These are phyloP conservation scores for Schrenkiella parvula DNA, from an alignment of 345 rosid genomes.

Conservation along the genomic window DNA sequence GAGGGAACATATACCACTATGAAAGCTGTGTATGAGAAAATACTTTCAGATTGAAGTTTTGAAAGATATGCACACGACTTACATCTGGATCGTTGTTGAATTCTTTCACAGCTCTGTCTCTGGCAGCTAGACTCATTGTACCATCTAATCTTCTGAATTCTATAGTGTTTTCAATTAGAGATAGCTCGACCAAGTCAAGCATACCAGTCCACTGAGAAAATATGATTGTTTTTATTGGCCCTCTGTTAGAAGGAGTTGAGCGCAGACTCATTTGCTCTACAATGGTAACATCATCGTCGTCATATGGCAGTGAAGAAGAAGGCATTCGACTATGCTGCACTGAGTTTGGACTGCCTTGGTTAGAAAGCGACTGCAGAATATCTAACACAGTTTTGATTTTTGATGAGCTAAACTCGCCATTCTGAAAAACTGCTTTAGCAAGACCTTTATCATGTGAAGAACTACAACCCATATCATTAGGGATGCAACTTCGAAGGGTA, in stretches of 20 bases:
- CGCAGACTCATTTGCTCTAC: slow-evolving; percentile 37
- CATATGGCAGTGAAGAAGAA: slow-evolving; percentile 26
- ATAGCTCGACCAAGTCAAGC: slow-evolving; percentile 71
- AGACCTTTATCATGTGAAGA: slow-evolving; percentile 33
- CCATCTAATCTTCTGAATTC: slow-evolving; percentile 88
- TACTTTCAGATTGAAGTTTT: not conserved
- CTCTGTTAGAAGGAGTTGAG: slow-evolving; percentile 32
- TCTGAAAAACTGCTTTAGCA: slow-evolving; percentile 41
- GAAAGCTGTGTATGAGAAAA: not conserved
- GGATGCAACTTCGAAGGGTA: slow-evolving; percentile 52
- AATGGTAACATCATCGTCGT: slow-evolving; percentile 33
- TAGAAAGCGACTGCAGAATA: slow-evolving; percentile 51
- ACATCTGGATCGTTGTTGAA: slow-evolving; percentile 80
- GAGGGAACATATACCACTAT: not conserved
- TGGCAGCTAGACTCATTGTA: slow-evolving; percentile 66
- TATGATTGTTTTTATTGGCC: slow-evolving; percentile 69
- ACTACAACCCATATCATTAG: slow-evolving; percentile 42
- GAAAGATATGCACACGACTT: slow-evolving; percentile 3
- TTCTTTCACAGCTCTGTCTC: slow-evolving; percentile 86
- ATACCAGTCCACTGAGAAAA: slow-evolving; percentile 97
- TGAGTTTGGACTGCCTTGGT: slow-evolving; percentile 33
- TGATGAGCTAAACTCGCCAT: slow-evolving; percentile 60
- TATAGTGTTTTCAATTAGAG: slow-evolving; percentile 47
- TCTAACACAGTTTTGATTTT: slow-evolving; percentile 73
- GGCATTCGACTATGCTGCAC: slow-evolving; percentile 31